Evolutionary conservation across 2,329 filamentous ascomycete genomes (phyloP).

Genomic region (Exophiala xenobiotica): DNA sequence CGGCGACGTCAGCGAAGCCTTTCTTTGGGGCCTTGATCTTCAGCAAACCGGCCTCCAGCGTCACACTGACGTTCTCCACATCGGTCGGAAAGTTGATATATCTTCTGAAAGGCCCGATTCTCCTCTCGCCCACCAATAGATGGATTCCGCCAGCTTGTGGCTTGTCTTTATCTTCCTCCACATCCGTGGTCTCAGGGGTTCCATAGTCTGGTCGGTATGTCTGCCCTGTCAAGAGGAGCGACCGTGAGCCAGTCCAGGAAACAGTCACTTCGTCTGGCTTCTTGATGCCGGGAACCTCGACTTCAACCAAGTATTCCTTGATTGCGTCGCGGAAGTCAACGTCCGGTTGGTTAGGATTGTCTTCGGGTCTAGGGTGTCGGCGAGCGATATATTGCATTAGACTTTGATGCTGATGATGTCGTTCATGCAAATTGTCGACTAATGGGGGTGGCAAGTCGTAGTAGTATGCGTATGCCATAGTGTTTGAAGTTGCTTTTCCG

Average conservation of each 20-base stretch:
- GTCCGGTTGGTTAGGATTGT: constrained; percentile 28
- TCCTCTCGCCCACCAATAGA: constrained; percentile 23
- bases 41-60: constrained; percentile 25
- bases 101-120: constrained; percentile 23
- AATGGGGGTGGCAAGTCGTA: constrained; percentile 27
- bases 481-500: constrained; percentile 1
- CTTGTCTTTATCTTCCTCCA: constrained; percentile 22
- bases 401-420: constrained; percentile 22
- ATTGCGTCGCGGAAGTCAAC: constrained; percentile 25
- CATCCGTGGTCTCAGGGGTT: constrained; percentile 13
- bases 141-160: constrained; percentile 15
- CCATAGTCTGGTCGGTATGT: constrained; percentile 22
- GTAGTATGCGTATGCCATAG: constrained; percentile 27
- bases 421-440: constrained; percentile 24
- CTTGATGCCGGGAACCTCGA: constrained; percentile 27
- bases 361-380: constrained; percentile 19
- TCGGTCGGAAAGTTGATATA: constrained; percentile 28
- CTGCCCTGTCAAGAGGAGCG: constrained; percentile 19
- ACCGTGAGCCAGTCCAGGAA: constrained; percentile 22
- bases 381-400: constrained; percentile 19
- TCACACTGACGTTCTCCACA: constrained; percentile 25
- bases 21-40: constrained; percentile 28
- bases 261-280: constrained; percentile 25
- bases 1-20: constrained; percentile 16
- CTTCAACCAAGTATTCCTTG: constrained; percentile 24